These are phyloP conservation scores for Phytophthora pisi DNA, from an alignment of 352 stramenopile genomes.

Conservation along the genomic window DNA sequence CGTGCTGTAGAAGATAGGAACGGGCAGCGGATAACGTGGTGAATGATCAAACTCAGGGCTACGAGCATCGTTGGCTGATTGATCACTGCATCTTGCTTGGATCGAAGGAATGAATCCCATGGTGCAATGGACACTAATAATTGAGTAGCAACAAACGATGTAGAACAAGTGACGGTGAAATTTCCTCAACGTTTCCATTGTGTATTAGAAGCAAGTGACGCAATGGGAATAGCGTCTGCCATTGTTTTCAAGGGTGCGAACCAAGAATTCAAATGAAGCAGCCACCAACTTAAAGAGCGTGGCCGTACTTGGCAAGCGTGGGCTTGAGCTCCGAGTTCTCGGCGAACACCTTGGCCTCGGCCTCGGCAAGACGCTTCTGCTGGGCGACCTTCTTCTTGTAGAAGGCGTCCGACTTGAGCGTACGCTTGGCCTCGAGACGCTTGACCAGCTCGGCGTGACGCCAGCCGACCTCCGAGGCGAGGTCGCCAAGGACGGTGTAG, in stretches of 20 bases:
- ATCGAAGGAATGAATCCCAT: neutral
- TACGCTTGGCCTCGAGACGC: slow-evolving; percentile 93
- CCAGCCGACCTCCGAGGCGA: slow-evolving; percentile 97
- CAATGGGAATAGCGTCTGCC: slow-evolving; percentile 25
- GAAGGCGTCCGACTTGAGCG: slow-evolving; percentile 96
- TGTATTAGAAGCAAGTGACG: slow-evolving; percentile 39
- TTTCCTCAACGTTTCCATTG: slow-evolving; percentile 49
- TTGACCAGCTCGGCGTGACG: slow-evolving; percentile 96
- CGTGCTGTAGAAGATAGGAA: slow-evolving; percentile 43
- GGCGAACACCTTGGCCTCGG: slow-evolving; percentile 90
- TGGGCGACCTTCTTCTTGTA: slow-evolving; percentile 97
- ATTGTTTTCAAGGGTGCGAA: slow-evolving; percentile 35
- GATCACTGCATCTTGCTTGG: too few species aligned
- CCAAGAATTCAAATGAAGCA: slow-evolving; percentile 33
- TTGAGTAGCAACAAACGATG: neutral
- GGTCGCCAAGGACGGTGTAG: slow-evolving; percentile 95
- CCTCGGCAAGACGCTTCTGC: slow-evolving; percentile 88
- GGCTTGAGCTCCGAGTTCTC: slow-evolving; percentile 88
- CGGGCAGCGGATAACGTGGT: slow-evolving; percentile 14
- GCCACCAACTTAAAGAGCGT: slow-evolving; percentile 66
- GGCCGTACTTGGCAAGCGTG: slow-evolving; percentile 80
- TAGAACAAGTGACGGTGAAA: slow-evolving; percentile 11
- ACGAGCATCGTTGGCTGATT: too few species aligned
- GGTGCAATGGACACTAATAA: slow-evolving; percentile 1
- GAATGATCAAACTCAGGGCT: slow-evolving; percentile 12